Evolutionary conservation across 495 filamentous ascomycete species (phyloP), one percentile per base, ranked within the genome.

Genomic region (Xanthoparmelia taractica): DNA sequence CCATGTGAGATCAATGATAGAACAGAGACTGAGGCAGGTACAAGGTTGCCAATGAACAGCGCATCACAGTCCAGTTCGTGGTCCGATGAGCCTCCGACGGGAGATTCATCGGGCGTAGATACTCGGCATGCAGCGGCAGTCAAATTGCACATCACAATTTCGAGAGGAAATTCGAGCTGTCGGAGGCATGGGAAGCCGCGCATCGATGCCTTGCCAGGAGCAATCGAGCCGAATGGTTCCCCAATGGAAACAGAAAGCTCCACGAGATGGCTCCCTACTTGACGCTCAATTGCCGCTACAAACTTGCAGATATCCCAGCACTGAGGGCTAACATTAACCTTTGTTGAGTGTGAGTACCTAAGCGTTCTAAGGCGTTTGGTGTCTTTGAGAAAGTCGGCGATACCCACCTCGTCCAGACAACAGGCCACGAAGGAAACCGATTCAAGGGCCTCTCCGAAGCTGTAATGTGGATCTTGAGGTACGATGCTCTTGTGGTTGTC

Each of bases 271-370:
- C 66, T 69, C 66, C 73, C 72, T 45, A 67, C 71, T 59, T 70
- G 66, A 61, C 63, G 69, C 64, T 66, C 71, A 29, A 76, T 60
- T 65, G 71, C 73, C 37, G 58, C 69, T 54, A 74, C 52, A 65
- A 76, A 75, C 33, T 68, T 69, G 67, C 74, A 75, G 45, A 75
- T 69, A 63, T 72, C 65, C 74, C 74, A 76, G 61, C 69, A 66
- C 58, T 68, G 70, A 60, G 37, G 54, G 61, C 23, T 54, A 52
- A 64, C 66, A 56, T 20, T 58, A 55, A 61, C 52, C 61, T 69
- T 66, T 37, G 66, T 67, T 10, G 52, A 47, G 65, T 75, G 72
- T 59, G 41, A 70, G 62, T 74, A 76, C 60, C 47, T 70, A 27
- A 76, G 64, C 58, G 67, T 68, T 58, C 60, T 74, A 8, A 75